Percentiles rank a stretch among this genome's conserved stretches.
Conservation (phyloP, 1,139 yeast species). For the Saccharomyces hybrid region DNA sequence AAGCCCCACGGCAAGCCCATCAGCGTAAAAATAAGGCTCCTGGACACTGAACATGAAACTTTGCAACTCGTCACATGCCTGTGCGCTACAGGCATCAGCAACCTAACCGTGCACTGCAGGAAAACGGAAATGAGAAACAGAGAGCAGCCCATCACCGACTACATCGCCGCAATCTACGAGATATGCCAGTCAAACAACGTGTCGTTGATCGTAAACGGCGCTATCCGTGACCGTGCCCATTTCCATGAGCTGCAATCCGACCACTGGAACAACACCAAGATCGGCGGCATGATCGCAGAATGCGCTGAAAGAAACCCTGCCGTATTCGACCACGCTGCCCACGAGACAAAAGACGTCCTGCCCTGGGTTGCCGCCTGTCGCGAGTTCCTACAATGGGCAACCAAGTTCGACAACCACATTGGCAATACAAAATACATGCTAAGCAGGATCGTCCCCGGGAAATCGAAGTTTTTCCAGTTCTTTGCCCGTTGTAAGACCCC, state of each 20-base stretch:
- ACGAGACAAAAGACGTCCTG: conserved; percentile 34
- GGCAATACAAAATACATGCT: conserved; percentile 77
- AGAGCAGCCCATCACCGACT: conserved; percentile 64
- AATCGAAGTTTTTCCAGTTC: conserved; percentile 50
- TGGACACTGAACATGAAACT: conserved; percentile 58
- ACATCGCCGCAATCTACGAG: conserved; percentile 52
- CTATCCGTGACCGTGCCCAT: conserved; percentile 50
- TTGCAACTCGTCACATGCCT: conserved; percentile 52
- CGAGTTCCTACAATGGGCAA: conserved; percentile 52
- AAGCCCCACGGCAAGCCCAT: conserved; percentile 68
- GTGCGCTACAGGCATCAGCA: conserved; percentile 72
- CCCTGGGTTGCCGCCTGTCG: conserved; percentile 49
- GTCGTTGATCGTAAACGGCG: conserved; percentile 76
- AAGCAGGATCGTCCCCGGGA: conserved; percentile 74
- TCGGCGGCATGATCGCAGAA: conserved; percentile 89
- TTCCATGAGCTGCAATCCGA: conserved; percentile 42
- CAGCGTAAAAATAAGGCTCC: conserved; percentile 78
- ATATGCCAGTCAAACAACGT: conserved; percentile 60
- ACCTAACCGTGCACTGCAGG: conserved; percentile 85
- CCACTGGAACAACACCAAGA: conserved; percentile 42
- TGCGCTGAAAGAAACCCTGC: conserved; percentile 84
- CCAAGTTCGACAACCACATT: conserved; percentile 49
- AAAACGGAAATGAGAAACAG: conserved; percentile 85
- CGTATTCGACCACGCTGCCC: conserved; percentile 40
- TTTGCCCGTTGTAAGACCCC: conserved; percentile 51